These are phyloP conservation scores for Cymodocea nodosa DNA, from an alignment of 116 monocot genomes.

Conservation along the genomic window DNA sequence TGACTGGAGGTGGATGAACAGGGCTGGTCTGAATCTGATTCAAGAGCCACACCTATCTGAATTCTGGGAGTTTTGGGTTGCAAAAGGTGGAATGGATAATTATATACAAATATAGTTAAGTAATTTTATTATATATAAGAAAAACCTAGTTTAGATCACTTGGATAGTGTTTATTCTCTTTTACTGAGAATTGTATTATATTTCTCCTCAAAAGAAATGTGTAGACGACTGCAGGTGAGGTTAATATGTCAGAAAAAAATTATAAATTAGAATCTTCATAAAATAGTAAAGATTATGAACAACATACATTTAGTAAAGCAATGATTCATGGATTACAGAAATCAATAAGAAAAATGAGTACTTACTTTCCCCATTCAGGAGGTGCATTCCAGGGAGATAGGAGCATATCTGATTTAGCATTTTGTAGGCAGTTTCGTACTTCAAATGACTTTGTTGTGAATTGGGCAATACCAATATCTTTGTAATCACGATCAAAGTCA, in stretches of 20 bases:
- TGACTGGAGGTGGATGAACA: no score
- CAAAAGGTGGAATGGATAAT: no score
- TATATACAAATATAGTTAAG: no score
- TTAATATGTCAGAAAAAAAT: no score
- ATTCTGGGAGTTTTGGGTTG: no score
- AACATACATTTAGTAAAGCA: background rate
- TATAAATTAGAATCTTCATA: background rate
- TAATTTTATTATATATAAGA: no score
- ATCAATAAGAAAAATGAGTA: constrained; percentile 1
- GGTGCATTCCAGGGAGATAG: constrained; percentile 97
- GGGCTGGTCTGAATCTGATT: no score
- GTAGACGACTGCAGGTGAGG: no score
- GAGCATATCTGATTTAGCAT: constrained; percentile 86
- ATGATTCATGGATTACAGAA: background rate
- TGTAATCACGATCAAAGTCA: constrained; percentile 98
- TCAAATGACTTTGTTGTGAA: constrained; percentile 84
- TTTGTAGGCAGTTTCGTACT: constrained; percentile 75
- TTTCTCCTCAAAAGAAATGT: background rate
- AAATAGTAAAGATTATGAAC: background rate
- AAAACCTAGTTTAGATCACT: no score
- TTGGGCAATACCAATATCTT: constrained; percentile 84
- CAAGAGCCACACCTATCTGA: no score
- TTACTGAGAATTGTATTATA: background rate
- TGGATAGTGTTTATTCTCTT: no score
- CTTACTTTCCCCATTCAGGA: constrained; percentile 93